phyloP scores from a whole-genome alignment of 2,329 filamentous ascomycete species.

The Arthrobotrys musiformis region DNA sequence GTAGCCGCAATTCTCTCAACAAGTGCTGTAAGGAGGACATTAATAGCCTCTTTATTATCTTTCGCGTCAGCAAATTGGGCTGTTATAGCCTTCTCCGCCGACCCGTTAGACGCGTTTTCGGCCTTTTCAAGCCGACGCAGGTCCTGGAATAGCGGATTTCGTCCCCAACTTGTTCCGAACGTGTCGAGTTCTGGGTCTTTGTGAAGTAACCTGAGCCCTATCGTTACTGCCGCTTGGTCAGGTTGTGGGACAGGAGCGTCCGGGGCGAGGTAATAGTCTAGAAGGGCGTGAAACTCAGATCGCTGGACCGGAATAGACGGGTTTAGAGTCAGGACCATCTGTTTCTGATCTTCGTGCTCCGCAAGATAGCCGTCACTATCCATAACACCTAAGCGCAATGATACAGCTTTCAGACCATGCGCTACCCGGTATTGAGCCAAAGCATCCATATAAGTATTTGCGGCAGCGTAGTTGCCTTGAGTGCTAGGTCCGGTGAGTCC shows the following conservation, averaged over 20 bases:
- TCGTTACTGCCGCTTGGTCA: not conserved
- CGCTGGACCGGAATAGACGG: constrained; percentile 10
- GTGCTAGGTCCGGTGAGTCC: constrained; percentile 62
- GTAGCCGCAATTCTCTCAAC: constrained; percentile 12
- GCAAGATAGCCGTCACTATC: constrained; percentile 45
- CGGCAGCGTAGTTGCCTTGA: constrained; percentile 66
- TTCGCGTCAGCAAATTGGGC: constrained; percentile 5
- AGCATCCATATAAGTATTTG: constrained; percentile 64
- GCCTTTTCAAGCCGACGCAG: not conserved
- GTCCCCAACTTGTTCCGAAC: constrained; percentile 29
- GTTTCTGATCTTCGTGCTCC: constrained; percentile 28
- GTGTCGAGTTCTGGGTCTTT: constrained; percentile 22
- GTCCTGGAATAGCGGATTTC: constrained; percentile 25
- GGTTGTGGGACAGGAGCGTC: not conserved
- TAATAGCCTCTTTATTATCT: not conserved
- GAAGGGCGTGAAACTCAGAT: constrained; percentile 19
- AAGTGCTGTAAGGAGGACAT: constrained; percentile 8
- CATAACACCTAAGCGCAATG: constrained; percentile 62
- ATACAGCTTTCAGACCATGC: constrained; percentile 60
- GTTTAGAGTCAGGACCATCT: constrained; percentile 11
- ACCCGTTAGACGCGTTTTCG: not conserved
- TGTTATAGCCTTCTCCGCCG: not conserved
- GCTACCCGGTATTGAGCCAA: constrained; percentile 62
- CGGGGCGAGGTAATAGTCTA: constrained; percentile 17
- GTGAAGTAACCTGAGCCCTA: constrained; percentile 10